Conservation (phyloP, 1,284 basidiomycete genomes). For the Ganoderma meredithae region DNA sequence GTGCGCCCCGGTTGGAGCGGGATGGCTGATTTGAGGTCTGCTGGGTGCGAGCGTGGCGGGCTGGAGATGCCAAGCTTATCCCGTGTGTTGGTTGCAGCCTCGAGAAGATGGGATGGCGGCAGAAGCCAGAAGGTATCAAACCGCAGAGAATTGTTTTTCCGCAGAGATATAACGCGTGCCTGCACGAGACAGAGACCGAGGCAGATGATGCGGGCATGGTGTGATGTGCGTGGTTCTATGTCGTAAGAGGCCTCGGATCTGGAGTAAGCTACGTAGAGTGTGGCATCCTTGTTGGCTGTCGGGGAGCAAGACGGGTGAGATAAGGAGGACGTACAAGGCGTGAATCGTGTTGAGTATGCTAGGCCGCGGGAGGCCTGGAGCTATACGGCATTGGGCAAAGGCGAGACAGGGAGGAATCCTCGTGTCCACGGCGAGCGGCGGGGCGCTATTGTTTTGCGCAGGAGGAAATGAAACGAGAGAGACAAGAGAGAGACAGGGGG, state of each 20-base stretch:
- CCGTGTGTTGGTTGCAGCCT: not conserved
- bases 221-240: constrained; percentile 4
- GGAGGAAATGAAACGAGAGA: not conserved
- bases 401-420: not conserved
- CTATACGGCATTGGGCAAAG: constrained; percentile 3
- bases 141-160: not conserved
- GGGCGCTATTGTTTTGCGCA: not conserved
- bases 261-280: not conserved
- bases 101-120: not conserved
- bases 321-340: constrained; percentile 7
- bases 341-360: not conserved
- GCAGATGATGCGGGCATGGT: constrained; percentile 2
- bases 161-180: not conserved
- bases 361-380: not conserved
- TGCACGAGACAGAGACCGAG: constrained; percentile 3
- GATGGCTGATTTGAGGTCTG: not conserved
- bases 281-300: not conserved
- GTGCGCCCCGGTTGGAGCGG: not conserved
- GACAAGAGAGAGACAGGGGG: not conserved
- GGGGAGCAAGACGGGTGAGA: not conserved
- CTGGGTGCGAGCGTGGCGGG: not conserved
- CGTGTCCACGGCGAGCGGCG: not conserved
- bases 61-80: not conserved
- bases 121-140: not conserved
- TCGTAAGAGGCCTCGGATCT: constrained; percentile 3